Percentiles rank a stretch among this genome's conserved stretches.
phyloP scores from a whole-genome alignment of 495 filamentous ascomycete species.

The Talaromyces liani region DNA sequence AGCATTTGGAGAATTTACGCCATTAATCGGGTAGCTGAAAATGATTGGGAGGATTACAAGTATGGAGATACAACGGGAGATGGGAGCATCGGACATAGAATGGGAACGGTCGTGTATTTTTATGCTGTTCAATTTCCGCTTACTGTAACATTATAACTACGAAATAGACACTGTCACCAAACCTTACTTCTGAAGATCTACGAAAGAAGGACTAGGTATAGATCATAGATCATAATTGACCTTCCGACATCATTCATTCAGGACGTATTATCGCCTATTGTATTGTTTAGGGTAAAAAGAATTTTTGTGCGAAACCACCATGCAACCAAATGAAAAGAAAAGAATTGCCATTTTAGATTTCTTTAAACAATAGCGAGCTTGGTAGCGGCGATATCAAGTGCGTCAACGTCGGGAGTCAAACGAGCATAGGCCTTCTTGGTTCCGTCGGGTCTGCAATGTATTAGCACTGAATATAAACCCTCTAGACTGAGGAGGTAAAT shows the following conservation, averaged over 20 bases:
- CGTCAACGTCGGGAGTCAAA: slow-evolving; percentile 92
- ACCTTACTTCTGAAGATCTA: background rate
- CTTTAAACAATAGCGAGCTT: slow-evolving; percentile 95
- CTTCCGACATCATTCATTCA: slow-evolving; percentile 3
- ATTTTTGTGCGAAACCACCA: slow-evolving; percentile 6
- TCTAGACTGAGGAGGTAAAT: slow-evolving; percentile 4
- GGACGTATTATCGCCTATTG: background rate
- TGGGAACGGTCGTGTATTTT: background rate
- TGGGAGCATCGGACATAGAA: background rate
- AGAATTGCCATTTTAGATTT: slow-evolving; percentile 11
- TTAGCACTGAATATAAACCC: slow-evolving; percentile 10
- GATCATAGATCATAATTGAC: slow-evolving; percentile 5
- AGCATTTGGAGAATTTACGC: slow-evolving; percentile 66
- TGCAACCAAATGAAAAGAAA: slow-evolving; percentile 29
- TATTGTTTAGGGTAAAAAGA: background rate
- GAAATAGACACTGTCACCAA: background rate
- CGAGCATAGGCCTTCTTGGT: slow-evolving; percentile 97
- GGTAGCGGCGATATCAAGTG: slow-evolving; percentile 97
- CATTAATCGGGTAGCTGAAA: slow-evolving; percentile 10
- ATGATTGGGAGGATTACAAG: background rate
- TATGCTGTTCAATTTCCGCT: background rate
- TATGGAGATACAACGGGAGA: background rate
- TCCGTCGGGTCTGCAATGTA: slow-evolving; percentile 69
- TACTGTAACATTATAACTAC: background rate
- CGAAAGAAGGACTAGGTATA: background rate